These are phyloP conservation scores for Metschnikowia dekortorum DNA, from an alignment of 805 yeast genomes.

Conservation along the genomic window DNA sequence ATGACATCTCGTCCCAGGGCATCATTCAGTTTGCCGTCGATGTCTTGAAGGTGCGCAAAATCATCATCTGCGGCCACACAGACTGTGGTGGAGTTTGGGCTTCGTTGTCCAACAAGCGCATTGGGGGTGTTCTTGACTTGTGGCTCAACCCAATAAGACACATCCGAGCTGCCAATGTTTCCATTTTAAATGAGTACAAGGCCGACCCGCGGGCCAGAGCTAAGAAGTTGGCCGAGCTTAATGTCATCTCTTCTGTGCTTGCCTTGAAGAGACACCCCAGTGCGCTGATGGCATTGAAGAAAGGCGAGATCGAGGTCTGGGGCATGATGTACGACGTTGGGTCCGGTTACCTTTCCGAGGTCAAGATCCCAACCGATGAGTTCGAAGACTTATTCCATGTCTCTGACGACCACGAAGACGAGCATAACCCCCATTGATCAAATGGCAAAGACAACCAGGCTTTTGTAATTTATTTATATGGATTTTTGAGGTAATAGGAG, in stretches of 20 bases:
- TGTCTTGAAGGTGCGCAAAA: slow-evolving; percentile 18
- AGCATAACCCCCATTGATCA: slow-evolving; percentile 19
- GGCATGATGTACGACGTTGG: slow-evolving; percentile 20
- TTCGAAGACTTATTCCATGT: slow-evolving; percentile 40
- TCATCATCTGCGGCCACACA: slow-evolving; percentile 20
- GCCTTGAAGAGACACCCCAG: slow-evolving; percentile 20
- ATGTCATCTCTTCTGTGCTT: slow-evolving; percentile 17
- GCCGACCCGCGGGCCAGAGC: slow-evolving; percentile 16
- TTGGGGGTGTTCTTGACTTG: slow-evolving; percentile 20
- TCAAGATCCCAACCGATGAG: slow-evolving; percentile 35
- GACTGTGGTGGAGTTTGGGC: slow-evolving; percentile 22
- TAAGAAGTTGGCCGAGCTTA: slow-evolving; percentile 19
- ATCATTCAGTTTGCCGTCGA: slow-evolving; percentile 20
- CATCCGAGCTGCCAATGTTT: slow-evolving; percentile 18
- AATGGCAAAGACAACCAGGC: not conserved
- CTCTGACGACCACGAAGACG: slow-evolving; percentile 27
- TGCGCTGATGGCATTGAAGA: slow-evolving; percentile 18
- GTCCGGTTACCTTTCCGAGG: slow-evolving; percentile 18
- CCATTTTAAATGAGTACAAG: slow-evolving; percentile 14
- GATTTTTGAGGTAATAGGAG: not conserved
- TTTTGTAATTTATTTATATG: not conserved
- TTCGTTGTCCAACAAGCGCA: slow-evolving; percentile 18
- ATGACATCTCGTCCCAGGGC: slow-evolving; percentile 19
- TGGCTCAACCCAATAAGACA: slow-evolving; percentile 21
- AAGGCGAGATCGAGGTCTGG: slow-evolving; percentile 21